A percentile compares a stretch with the other conserved stretches of the same genome.
Conservation (phyloP, 805 yeast genomes). For the Ogataea parapolymorpha region DNA sequence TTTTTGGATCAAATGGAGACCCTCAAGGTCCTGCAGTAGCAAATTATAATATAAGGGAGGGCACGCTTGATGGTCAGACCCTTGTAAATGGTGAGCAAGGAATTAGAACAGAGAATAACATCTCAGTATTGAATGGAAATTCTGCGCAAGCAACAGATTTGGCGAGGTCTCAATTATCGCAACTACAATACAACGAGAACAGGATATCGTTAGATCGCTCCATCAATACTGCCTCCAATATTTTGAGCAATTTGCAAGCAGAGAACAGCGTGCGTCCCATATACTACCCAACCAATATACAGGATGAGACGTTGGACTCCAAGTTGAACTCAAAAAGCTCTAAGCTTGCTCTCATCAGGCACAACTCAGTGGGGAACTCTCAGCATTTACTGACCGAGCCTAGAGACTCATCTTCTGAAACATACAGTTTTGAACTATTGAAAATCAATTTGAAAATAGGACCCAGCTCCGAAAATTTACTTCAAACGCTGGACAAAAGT, state of each 20-base stretch:
- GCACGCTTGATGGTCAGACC: slow-evolving; percentile 30
- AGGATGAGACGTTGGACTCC: slow-evolving; percentile 28
- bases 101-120: slow-evolving; percentile 4
- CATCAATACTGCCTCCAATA: slow-evolving; percentile 49
- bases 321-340: slow-evolving; percentile 48
- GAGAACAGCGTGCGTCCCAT: slow-evolving; percentile 64
- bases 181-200: slow-evolving; percentile 73
- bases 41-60: slow-evolving; percentile 19
- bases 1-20: slow-evolving; percentile 12
- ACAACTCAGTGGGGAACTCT: slow-evolving; percentile 31
- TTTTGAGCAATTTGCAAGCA: slow-evolving; percentile 46
- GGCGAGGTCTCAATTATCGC: slow-evolving; percentile 54
- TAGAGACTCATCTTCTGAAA: slow-evolving; percentile 20
- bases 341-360: slow-evolving; percentile 49
- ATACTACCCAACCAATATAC: slow-evolving; percentile 52
- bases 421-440: slow-evolving; percentile 54
- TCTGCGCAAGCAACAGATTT: slow-evolving; percentile 26
- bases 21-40: slow-evolving; percentile 18
- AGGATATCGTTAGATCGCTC: slow-evolving; percentile 61
- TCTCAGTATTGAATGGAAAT: slow-evolving; percentile 15
- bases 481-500: slow-evolving; percentile 59
- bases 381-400: slow-evolving; percentile 13
- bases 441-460: slow-evolving; percentile 60
- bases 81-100: slow-evolving; percentile 24
- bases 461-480: slow-evolving; percentile 40